A percentile compares a stretch with the other conserved stretches of the same genome.
Evolutionary conservation across 73 alveolate genomes (phyloP).

Genomic region (Tetrahymena thermophila): DNA sequence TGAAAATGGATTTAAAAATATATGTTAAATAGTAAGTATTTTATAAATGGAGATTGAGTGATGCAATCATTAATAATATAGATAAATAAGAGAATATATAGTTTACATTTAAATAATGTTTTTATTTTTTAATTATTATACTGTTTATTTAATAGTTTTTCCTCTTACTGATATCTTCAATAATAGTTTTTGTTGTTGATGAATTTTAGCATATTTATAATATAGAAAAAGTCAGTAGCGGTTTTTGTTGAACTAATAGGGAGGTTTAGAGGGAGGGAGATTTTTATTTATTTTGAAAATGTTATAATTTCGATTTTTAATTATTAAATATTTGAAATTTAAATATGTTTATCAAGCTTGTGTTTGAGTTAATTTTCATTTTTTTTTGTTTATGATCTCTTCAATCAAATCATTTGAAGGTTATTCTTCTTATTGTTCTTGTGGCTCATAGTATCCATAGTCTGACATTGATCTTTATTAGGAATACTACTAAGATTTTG

Average conservation of each 20-base stretch:
- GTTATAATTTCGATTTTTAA: not conserved
- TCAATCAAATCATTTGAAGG: not conserved
- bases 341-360: not conserved
- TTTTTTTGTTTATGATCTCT: not conserved
- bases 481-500: not conserved
- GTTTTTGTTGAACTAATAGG: not conserved
- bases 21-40: too few species aligned
- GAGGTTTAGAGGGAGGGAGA: not conserved
- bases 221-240: not conserved
- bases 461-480: not conserved
- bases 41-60: not conserved
- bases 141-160: not conserved
- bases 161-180: not conserved
- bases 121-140: not conserved
- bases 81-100: not conserved
- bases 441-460: not conserved
- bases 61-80: not conserved
- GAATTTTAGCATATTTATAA: not conserved
- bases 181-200: not conserved
- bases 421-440: not conserved
- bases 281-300: too few species aligned
- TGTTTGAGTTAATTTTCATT: not conserved
- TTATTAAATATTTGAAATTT: not conserved
- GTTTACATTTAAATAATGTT: not conserved
- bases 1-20: too few species aligned